Evolutionary conservation across 2,329 filamentous ascomycete species (phyloP).

Genomic region (Neoascochyta sp.): DNA sequence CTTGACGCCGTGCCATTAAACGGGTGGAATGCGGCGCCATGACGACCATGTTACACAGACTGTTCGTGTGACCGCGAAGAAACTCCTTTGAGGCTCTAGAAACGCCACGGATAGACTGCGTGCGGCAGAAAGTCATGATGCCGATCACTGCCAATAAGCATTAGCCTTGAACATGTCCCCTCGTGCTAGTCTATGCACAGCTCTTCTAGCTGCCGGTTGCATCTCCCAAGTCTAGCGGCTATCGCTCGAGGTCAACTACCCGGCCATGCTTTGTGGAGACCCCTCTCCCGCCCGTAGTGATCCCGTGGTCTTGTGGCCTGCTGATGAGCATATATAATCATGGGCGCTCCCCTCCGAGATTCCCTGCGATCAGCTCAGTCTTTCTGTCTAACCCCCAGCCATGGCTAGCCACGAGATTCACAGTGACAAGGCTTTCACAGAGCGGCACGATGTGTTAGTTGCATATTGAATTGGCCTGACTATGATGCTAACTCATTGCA

Average conservation of each 20-base stretch:
- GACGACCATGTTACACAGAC: background rate
- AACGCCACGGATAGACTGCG: background rate
- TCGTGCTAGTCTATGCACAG: slow-evolving; percentile 1
- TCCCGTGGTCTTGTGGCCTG: slow-evolving; percentile 1
- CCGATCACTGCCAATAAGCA: slow-evolving; percentile 2
- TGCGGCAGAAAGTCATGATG: background rate
- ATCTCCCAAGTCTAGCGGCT: slow-evolving; percentile 2
- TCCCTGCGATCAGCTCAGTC: background rate
- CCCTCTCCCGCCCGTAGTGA: too few species aligned
- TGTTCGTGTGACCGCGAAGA: background rate
- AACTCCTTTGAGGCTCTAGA: slow-evolving; percentile 3
- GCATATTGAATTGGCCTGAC: background rate
- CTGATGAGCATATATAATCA: slow-evolving; percentile 2
- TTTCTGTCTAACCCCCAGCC: background rate
- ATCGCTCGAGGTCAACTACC: background rate
- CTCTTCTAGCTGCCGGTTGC: too few species aligned
- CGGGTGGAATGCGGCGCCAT: too few species aligned
- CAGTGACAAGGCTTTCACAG: slow-evolving; percentile 6
- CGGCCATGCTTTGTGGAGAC: slow-evolving; percentile 1
- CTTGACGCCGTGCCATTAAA: background rate
- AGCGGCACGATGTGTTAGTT: slow-evolving; percentile 14
- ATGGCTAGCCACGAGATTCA: slow-evolving; percentile 9
- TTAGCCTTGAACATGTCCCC: slow-evolving; percentile 2
- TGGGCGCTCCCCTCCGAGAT: background rate
- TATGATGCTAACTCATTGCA: slow-evolving; percentile 3